Percentiles rank a stretch among this genome's conserved stretches.
Conservation (phyloP, 2,329 filamentous ascomycete genomes). For the Sarocladium strictum region DNA sequence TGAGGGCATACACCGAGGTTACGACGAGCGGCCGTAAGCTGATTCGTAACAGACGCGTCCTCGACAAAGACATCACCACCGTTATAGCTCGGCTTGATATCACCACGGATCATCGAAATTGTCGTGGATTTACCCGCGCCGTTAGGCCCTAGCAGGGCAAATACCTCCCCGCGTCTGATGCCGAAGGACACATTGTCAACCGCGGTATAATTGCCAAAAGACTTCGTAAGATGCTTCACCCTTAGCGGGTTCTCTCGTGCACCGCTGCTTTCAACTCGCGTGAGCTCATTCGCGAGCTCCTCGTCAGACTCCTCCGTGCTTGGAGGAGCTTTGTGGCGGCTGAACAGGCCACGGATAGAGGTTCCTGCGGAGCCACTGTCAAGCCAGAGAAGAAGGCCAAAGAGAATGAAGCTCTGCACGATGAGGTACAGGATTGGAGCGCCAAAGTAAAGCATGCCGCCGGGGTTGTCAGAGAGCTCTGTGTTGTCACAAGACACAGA, state of each 20-base stretch:
- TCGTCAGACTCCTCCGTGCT: conserved; percentile 35
- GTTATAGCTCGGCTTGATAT: conserved; percentile 64
- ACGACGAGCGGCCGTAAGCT: conserved; percentile 65
- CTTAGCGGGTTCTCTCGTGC: conserved; percentile 58
- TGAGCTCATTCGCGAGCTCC: conserved; percentile 60
- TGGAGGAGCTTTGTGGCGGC: conserved; percentile 14
- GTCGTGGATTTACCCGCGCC: conserved; percentile 89
- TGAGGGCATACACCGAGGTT: conserved; percentile 90
- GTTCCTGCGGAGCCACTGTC: conserved; percentile 67
- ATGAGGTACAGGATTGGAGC: conserved; percentile 80
- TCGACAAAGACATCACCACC: conserved; percentile 81
- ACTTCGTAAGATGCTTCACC: conserved; percentile 75
- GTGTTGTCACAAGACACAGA: conserved; percentile 67
- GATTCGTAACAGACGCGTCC: conserved; percentile 64
- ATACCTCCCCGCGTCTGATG: conserved; percentile 74
- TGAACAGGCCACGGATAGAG: conserved; percentile 37
- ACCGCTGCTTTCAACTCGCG: conserved; percentile 44
- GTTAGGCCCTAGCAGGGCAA: conserved; percentile 84
- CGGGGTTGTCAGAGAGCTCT: conserved; percentile 61
- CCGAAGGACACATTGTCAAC: conserved; percentile 88
- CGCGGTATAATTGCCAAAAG: conserved; percentile 68
- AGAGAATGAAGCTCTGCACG: conserved; percentile 65
- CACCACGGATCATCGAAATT: conserved; percentile 84
- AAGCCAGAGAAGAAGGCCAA: conserved; percentile 69
- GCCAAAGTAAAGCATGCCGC: conserved; percentile 67